Conservation (phyloP, 495 filamentous ascomycete species). For the Amniculicola lignicola region DNA sequence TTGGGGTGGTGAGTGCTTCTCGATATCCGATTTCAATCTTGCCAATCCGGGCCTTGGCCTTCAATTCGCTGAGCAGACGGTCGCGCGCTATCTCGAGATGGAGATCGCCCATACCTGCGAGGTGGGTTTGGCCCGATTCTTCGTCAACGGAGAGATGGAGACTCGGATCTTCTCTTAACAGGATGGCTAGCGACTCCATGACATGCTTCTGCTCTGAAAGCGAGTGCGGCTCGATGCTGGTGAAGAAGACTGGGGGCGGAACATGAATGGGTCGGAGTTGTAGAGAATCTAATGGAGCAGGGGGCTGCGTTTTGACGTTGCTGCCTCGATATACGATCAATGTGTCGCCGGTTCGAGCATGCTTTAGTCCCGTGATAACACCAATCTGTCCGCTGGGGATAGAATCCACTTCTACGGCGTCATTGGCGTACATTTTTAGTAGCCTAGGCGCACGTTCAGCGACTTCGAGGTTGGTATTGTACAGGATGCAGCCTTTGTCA, state of each 20-base stretch:
- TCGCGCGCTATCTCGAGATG: slow-evolving; percentile 94
- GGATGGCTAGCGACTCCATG: slow-evolving; percentile 66
- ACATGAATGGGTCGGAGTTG: slow-evolving; percentile 86
- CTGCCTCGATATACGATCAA: slow-evolving; percentile 68
- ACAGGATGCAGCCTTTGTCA: slow-evolving; percentile 67
- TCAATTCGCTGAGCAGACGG: slow-evolving; percentile 82
- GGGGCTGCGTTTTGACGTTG: slow-evolving; percentile 58
- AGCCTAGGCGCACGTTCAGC: slow-evolving; percentile 78
- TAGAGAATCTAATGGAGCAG: slow-evolving; percentile 66
- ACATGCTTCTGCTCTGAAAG: slow-evolving; percentile 73
- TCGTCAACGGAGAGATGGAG: slow-evolving; percentile 80
- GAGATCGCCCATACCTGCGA: slow-evolving; percentile 97
- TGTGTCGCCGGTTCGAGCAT: slow-evolving; percentile 89
- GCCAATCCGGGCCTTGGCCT: slow-evolving; percentile 86
- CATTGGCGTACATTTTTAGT: slow-evolving; percentile 86
- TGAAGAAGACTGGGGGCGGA: slow-evolving; percentile 93
- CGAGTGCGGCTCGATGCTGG: slow-evolving; percentile 82
- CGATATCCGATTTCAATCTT: slow-evolving; percentile 93
- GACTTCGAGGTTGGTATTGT: slow-evolving; percentile 82
- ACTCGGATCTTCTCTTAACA: slow-evolving; percentile 90
- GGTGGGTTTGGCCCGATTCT: slow-evolving; percentile 86
- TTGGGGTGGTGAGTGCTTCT: slow-evolving; percentile 62
- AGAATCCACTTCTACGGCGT: slow-evolving; percentile 76
- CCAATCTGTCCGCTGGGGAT: slow-evolving; percentile 89
- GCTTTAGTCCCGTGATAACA: slow-evolving; percentile 88